Evolutionary conservation across 495 filamentous ascomycete species (phyloP), one percentile per base, ranked within the genome.

Genomic region (Podospora pseudocomata): DNA sequence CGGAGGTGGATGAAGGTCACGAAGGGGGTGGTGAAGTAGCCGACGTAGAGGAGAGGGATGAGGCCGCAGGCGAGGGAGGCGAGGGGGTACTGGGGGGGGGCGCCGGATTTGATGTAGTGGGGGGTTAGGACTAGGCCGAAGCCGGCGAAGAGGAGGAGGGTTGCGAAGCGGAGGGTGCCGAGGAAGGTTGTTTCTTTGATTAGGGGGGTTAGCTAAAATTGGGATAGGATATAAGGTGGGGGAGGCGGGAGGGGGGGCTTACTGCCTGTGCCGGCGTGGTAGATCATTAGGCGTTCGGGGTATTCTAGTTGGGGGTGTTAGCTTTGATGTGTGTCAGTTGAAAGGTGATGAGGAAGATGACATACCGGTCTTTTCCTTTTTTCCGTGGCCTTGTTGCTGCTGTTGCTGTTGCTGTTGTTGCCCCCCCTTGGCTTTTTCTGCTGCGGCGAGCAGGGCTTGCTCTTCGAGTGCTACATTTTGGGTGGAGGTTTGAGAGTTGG

Each of bases 1-100:
- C 85, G 84, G 39, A 94, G 78, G 76, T 92, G 89, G 64, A 92
- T 79, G 67, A 87, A 87, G n/a, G 87, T 86, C 2, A 93, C 90
- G 71, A 89, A 92, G 7, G 91, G 90, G 4, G 86, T 81, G 2
- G 86, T 86, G 39, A 83, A 86, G 73, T 87, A 90, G 3, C 83
- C 80, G 16, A 92, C 84, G 74, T 89, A 87, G n/a, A 87, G 30
- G 73, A 93, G 79, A 6, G 91, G 92, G 32, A 90, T 72, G 15
- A 88, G 72, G 69, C 90, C 88, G 66, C 82, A 86, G 59, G 84
- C 72, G 28, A 86, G n/a, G 62, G 30, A 67, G 39, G 63, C 68
- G 64, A 26, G 32, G 53, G 71, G 74, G 18, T 68, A 80, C 78
- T 57, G 34, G 65, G 71, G 1, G 68, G 68, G 0, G 81, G 71